Conservation (phyloP, 345 rosid genomes). For the Camelina sativa region DNA sequence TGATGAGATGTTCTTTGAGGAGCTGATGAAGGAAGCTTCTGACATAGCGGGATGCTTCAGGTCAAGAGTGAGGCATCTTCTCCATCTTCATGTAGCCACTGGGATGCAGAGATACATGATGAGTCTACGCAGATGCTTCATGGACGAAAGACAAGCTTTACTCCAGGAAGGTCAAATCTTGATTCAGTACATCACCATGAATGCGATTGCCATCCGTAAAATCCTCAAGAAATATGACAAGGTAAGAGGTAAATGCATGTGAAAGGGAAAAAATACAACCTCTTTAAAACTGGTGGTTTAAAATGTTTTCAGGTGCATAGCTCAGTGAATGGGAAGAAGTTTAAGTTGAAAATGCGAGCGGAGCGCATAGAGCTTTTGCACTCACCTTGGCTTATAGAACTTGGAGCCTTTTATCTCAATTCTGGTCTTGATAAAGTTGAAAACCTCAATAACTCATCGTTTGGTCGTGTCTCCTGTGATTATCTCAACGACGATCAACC, state of each 20-base stretch:
- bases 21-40: conserved; percentile 83
- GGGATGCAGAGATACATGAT: conserved; percentile 73
- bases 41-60: conserved; percentile 82
- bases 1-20: conserved; percentile 81
- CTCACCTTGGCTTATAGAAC: conserved; percentile 93
- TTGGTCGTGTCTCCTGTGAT: conserved; percentile 64
- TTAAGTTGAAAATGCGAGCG: conserved; percentile 80
- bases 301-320: conserved; percentile 67
- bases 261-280: not conserved
- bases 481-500: conserved; percentile 54
- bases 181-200: conserved; percentile 83
- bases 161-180: conserved; percentile 73
- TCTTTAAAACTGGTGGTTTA: not conserved
- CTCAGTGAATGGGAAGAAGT: conserved; percentile 77
- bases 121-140: conserved; percentile 65
- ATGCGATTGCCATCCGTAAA: conserved; percentile 83
- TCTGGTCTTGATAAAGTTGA: conserved; percentile 57
- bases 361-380: conserved; percentile 89
- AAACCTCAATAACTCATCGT: conserved; percentile 45
- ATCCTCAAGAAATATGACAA: conserved; percentile 96
- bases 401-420: conserved; percentile 89
- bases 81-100: conserved; percentile 71
- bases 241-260: conserved; percentile 36
- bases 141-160: conserved; percentile 58
- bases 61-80: conserved; percentile 78